Evolutionary conservation across 441 rosid species (phyloP), one percentile per base, ranked within the genome.

Genomic region (Erodium chrysanthum): DNA sequence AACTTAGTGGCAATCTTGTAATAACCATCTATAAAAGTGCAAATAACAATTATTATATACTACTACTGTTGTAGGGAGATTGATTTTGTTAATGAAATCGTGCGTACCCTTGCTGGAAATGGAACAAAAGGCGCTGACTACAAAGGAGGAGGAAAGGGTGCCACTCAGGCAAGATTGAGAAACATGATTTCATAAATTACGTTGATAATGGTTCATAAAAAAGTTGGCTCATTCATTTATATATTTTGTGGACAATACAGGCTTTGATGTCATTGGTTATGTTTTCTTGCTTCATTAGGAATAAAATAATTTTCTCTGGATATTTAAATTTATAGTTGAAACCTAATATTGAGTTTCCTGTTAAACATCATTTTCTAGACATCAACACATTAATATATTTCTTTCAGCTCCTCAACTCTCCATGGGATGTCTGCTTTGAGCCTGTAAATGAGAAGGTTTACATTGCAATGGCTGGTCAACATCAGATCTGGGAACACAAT

Each of bases 391-490:
- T 54, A 37, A 40, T 25, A 63, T 11, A 70, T 10, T 67, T 70
- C 18, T 79, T 77, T 68, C 89, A 91, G 97, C 85, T 91, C 67
- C 90, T 93, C 67, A 93, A 93, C 72, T 93, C 98, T 69, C 98
- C 98, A 67, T 93, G 97, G 97, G 98, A 93, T 71, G 84, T 93
- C 72, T 88, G 96, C 84, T 88, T 77, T 70, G 81, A 89, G 70
- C 92, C 91, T 14, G 71, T 76, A 31, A 87, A 79, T 27, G 91
- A 88, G 74, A 93, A 84, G 76, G 88, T 93, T 68, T 93, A 85
- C 72, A 73, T 93, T 78, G 98, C 97, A 67, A 88, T 93, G 95
- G 98, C 97, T 22, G 97, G 98, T 58, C 96, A 86, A 71, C 98
- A 93, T 85, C 98, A 93, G 77, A 89, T 91, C 65, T 93, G 98